Base-by-base conservation (phyloP, 2,329 filamentous ascomycete species). In the Verticillium nonalfalfae region DNA sequence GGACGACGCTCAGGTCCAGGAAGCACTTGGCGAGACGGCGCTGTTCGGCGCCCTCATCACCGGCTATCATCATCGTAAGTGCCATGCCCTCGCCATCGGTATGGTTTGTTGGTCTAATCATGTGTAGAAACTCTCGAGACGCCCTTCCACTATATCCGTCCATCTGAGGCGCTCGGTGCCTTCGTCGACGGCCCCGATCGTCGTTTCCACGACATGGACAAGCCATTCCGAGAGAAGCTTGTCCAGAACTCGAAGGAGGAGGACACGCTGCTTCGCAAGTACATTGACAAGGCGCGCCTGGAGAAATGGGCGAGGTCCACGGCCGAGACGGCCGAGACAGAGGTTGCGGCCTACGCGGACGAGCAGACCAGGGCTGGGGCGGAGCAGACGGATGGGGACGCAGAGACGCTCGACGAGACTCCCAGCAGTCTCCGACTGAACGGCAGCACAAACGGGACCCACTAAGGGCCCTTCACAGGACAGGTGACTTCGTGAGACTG, bases 171-270 rank as follows among this genome's bases (percentile, higher is more conserved):
- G 0, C 71, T 86, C 3, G 86, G 85, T 14, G 86, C 86, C 58
- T 87, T 84, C 62, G 82, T 84, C 2, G 81, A 88, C 34, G 79
- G 82, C 39, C 78, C 90, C 1, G 85, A 87, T 65, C 78, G 85
- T 62, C 81, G 86, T 59, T 85, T 87, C 75, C 74, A 77, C 70
- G 74, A 79, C 54, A 81, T 87, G 68, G 84, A 88, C 62, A 83
- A 87, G 52, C 82, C 85, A 54, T 83, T 90, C 68, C 83, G 86
- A 62, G 80, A 85, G 61, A 87, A 86, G 61, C 82, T 96, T 62
- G 76, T 88, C 34, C 84, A 87, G 33, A 90, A 91, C 62, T 89
- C 95, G 77, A 79, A 84, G 61, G 81, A 81, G 61, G 93, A 97
- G 74, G 90, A 94, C 69, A 81, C 83, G 63, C 71, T 83, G 11